A percentile compares a stretch with the other conserved stretches of the same genome.
Conservation (phyloP, 2,329 filamentous ascomycete species). For the Stachybotrys elegans region DNA sequence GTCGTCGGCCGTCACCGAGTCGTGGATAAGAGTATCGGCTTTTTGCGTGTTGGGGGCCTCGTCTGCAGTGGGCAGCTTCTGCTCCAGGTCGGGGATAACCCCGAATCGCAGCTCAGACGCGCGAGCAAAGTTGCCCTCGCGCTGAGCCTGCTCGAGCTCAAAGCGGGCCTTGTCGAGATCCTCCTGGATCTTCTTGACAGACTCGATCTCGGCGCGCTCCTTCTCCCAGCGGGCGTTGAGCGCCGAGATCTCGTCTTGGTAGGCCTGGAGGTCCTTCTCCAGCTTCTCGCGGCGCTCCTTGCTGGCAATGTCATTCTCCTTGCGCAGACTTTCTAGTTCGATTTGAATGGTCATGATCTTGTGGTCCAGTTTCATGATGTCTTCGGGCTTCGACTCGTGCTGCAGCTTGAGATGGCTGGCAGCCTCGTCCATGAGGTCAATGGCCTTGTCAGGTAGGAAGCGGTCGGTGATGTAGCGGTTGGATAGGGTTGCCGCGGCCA, state of each 20-base stretch:
- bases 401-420: conserved; percentile 85
- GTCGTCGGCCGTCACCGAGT: conserved; percentile 91
- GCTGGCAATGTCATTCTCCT: conserved; percentile 87
- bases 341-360: conserved; percentile 98
- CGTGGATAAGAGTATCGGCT: conserved; percentile 68
- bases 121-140: conserved; percentile 80
- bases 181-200: conserved; percentile 80
- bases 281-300: conserved; percentile 84
- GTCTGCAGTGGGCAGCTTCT: conserved; percentile 72
- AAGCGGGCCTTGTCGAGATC: conserved; percentile 81
- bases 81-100: conserved; percentile 75
- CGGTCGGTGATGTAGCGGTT: conserved; percentile 97
- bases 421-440: conserved; percentile 94
- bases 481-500: conserved; percentile 85
- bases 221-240: conserved; percentile 86
- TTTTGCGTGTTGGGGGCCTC: conserved; percentile 31
- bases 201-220: conserved; percentile 79
- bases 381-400: conserved; percentile 94
- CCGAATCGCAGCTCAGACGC: conserved; percentile 91
- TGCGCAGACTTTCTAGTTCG: conserved; percentile 87
- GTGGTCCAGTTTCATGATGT: conserved; percentile 86
- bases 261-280: conserved; percentile 67
- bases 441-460: conserved; percentile 94
- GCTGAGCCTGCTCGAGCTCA: conserved; percentile 82
- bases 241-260: conserved; percentile 69